Percentiles rank a stretch among this genome's conserved stretches.
Conservation (phyloP, 106 monocot genomes). For the Phalaenopsis aphrodite region DNA sequence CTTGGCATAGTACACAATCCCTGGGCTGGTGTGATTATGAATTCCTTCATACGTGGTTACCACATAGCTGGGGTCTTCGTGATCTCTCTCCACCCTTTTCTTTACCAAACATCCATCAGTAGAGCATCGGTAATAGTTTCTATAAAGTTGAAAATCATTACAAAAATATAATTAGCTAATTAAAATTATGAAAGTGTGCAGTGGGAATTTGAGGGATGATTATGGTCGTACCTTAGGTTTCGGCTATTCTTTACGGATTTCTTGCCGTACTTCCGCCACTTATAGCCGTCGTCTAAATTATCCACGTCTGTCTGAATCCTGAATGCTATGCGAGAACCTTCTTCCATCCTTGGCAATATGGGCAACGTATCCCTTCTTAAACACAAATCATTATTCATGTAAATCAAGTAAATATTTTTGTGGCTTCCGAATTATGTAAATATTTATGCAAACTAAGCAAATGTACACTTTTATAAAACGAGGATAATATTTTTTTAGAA, state of each 20-base stretch:
- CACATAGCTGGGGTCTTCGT: conserved; percentile 27
- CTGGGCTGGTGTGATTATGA: conserved; percentile 18
- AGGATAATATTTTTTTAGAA: too few relatives aligned
- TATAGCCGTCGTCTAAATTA: conserved; percentile 9
- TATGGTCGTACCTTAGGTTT: conserved; percentile 6
- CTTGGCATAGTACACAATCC: background rate
- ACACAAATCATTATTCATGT: too few relatives aligned
- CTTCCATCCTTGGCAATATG: background rate
- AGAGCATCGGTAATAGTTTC: conserved; percentile 34
- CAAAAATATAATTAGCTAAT: background rate
- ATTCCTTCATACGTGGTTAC: conserved; percentile 28
- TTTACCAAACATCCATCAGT: conserved; percentile 23
- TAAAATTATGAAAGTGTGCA: background rate
- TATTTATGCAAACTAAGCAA: too few relatives aligned
- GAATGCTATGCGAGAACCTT: conserved; percentile 8
- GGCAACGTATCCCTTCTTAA: background rate
- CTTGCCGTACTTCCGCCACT: conserved; percentile 22
- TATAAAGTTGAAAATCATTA: background rate
- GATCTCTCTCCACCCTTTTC: conserved; percentile 32
- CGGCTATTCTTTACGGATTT: conserved; percentile 18
- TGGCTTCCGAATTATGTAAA: too few relatives aligned
- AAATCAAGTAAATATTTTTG: too few relatives aligned
- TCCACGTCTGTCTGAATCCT: conserved; percentile 12
- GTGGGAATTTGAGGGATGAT: too few relatives aligned
- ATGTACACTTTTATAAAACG: too few relatives aligned